A percentile compares a stretch with the other conserved stretches of the same genome.
These are phyloP conservation scores for Pseudocercospora musae DNA, from an alignment of 2,329 filamentous ascomycete species.

Conservation along the genomic window DNA sequence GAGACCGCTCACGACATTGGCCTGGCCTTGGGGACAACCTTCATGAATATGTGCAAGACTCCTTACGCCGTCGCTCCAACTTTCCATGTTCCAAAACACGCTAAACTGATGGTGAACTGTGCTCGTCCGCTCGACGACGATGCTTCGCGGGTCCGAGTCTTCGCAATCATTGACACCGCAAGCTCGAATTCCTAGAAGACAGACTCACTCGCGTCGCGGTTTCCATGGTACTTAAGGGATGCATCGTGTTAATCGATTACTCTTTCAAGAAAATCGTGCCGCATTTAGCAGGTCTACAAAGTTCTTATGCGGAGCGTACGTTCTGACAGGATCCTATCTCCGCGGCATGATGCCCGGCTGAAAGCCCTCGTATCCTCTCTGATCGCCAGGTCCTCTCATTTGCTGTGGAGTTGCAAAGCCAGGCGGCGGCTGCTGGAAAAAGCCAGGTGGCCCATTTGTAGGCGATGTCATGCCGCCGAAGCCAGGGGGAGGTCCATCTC, in stretches of 20 bases:
- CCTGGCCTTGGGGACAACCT: background rate
- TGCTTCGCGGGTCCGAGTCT: background rate
- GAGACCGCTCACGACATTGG: background rate
- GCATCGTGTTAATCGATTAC: background rate
- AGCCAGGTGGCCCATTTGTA: background rate
- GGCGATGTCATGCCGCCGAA: slow-evolving; percentile 1
- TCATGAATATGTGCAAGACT: background rate
- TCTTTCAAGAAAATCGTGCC: background rate
- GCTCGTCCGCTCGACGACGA: background rate
- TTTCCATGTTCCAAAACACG: background rate
- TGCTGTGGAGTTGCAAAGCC: background rate
- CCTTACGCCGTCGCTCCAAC: background rate
- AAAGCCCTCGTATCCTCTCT: background rate
- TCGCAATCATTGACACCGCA: background rate
- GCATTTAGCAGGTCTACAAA: background rate
- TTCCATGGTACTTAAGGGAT: background rate
- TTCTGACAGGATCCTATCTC: background rate
- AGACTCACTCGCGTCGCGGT: background rate
- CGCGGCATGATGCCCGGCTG: background rate
- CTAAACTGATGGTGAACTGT: background rate
- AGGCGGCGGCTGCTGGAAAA: background rate
- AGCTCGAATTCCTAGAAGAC: background rate
- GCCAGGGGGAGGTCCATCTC: slow-evolving; percentile 11
- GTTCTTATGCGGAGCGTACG: background rate
- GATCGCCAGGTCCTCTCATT: background rate